Base-by-base conservation (phyloP, 2,329 filamentous ascomycete genomes). In the Botryosphaeria dothidea region DNA sequence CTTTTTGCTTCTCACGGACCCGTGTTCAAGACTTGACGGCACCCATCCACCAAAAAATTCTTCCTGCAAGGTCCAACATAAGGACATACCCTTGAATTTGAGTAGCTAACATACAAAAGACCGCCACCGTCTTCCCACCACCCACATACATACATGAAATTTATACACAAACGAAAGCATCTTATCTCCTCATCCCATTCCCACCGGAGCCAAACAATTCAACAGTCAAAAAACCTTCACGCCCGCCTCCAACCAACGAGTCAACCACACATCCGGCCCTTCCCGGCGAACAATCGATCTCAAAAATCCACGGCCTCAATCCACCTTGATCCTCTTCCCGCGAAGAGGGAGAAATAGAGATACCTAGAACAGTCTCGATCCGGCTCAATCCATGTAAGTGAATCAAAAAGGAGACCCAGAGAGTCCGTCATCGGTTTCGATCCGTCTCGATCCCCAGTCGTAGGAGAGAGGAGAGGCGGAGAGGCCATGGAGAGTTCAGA, bases 281-380 rank as follows among this genome's bases (percentile, higher is more conserved):
- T 27, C 38, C 34, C 54, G 36, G 36, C 36, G 54, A 58, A 41
- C 31, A 36, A 29, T 25, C 36, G 17, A 58, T 25, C 17, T 58
- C 54, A 31, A 34, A 34, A 4, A 58, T 58, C 54, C 54, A 58
- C 36, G 21, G 23, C 17, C 54, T 58, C 54, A 9, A 58, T 58
- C 54, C 36, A 27, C 36, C 23, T 58, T 36, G 17, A 58, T 58
- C 54, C 36, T 29, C 21, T 19, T 21, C 29, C 36, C 29, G 15
- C 4, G 17, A 19, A 29, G 23, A n/a, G 15, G 17, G 36, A 58
- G 54, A 58, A 41, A 58, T 23, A 19, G 54, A 58, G 36, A 58
- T 25, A 19, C 36, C 49, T 11, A 52, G 8, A 19, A 51, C 27
- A 52, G 49, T 52, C 49, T 52, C 49, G 5, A 52, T 52, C 49